A percentile compares a stretch with the other conserved stretches of the same genome.
These are phyloP conservation scores for Geotrichum carabidarum DNA, from an alignment of 1,139 yeast species.

Conservation along the genomic window DNA sequence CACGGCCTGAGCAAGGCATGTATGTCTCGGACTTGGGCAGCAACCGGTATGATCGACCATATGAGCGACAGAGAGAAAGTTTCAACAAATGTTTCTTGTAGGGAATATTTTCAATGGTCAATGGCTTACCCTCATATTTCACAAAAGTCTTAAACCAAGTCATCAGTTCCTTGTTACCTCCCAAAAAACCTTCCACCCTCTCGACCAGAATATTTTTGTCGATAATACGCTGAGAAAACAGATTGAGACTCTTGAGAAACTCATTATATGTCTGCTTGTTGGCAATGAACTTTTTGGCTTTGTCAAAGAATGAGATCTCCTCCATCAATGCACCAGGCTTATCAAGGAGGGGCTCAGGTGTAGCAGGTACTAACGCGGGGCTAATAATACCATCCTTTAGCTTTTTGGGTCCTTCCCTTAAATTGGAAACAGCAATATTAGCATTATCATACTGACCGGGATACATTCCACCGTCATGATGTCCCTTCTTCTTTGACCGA, in stretches of 20 bases:
- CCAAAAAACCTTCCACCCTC: slow-evolving; percentile 79
- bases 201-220: slow-evolving; percentile 78
- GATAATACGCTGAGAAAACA: slow-evolving; percentile 84
- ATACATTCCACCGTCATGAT: slow-evolving; percentile 9
- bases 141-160: slow-evolving; percentile 91
- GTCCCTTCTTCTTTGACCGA: slow-evolving; percentile 21
- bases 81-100: slow-evolving; percentile 89
- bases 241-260: slow-evolving; percentile 76
- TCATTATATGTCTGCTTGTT: slow-evolving; percentile 88
- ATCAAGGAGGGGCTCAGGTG: slow-evolving; percentile 65
- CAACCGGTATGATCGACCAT: slow-evolving; percentile 88
- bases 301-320: slow-evolving; percentile 85
- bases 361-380: slow-evolving; percentile 77
- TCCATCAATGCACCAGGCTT: slow-evolving; percentile 55
- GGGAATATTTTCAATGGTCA: slow-evolving; percentile 76
- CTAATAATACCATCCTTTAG: slow-evolving; percentile 29
- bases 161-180: slow-evolving; percentile 70
- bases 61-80: slow-evolving; percentile 66
- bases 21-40: slow-evolving; percentile 91
- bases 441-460: slow-evolving; percentile 24
- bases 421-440: slow-evolving; percentile 38
- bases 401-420: slow-evolving; percentile 31
- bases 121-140: slow-evolving; percentile 59
- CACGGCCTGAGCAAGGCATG: slow-evolving; percentile 98
- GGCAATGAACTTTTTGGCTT: slow-evolving; percentile 83